Base-by-base conservation (phyloP, 345 rosid species). In the Turritis glabra region DNA sequence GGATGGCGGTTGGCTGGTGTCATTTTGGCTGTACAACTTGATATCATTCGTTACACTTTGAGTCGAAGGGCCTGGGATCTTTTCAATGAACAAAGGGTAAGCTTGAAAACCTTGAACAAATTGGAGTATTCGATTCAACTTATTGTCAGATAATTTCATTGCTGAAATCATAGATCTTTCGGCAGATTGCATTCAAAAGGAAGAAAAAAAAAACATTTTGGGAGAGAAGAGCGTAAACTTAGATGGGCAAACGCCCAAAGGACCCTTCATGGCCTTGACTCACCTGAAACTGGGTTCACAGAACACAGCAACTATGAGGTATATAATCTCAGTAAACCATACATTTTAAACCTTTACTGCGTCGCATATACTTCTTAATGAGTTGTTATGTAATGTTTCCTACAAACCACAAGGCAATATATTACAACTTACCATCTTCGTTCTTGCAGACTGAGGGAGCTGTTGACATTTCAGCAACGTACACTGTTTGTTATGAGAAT, bases 221-320 rank as follows among this genome's bases (percentile, higher is more conserved):
- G 85, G 4, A 88, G 72, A 66, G 87, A 83, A 75, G 84, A 84
- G 55, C 85, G 83, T 1, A 82, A 85, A 80, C 87, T 84, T 5
- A 83, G 80, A 72, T 81, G 89, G 92, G 85, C 87, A 11, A 85
- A 84, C 53, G 88, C 89, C 12, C 87, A 82, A 56, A 85, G 89
- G 71, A 80, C 84, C 29, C 83, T 84, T 17, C 88, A 81, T 8
- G 85, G 92, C n/a, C 74, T 84, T 38, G 80, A 84, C 13, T 73
- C 87, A 74, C 88, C 84, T 1, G 84, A 84, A 5, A 82, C 82
- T 58, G 69, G 69, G 74, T 84, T 85, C 80, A 70, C 14, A 7
- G 87, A 83, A 11, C 82, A 80, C 14, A 64, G 29, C 58, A 79
- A 67, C 47, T 78, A 33, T 30, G 33, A 2, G 7, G 33, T 30